Evolutionary conservation across 2,329 filamentous ascomycete genomes (phyloP).

Genomic region (Microdochium bolleyi): DNA sequence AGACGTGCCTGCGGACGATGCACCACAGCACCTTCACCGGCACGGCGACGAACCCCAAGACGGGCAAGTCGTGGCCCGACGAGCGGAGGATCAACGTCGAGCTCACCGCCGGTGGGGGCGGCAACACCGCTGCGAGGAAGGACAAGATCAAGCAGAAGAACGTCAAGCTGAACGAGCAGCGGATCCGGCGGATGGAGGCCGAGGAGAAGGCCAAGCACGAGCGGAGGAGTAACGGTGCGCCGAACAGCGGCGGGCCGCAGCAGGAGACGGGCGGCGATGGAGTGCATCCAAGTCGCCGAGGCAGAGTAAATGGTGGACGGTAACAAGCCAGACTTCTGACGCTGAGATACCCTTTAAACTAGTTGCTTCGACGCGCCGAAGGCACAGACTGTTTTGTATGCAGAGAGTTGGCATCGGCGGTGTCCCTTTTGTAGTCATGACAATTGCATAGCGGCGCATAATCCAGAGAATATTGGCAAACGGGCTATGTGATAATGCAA

Average conservation of each 20-base stretch:
- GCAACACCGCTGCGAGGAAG: constrained; percentile 63
- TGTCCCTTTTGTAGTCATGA: too few species aligned
- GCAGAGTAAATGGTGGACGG: constrained; percentile 10
- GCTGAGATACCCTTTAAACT: too few species aligned
- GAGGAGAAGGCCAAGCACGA: constrained; percentile 32
- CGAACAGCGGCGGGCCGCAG: constrained; percentile 16
- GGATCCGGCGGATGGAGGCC: constrained; percentile 35
- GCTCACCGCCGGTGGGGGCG: constrained; percentile 83
- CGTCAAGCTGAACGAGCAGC: constrained; percentile 66
- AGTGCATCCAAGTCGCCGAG: constrained; percentile 46
- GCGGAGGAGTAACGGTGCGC: constrained; percentile 17
- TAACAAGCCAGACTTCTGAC: not conserved
- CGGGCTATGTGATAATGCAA: too few species aligned
- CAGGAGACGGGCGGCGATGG: constrained; percentile 13
- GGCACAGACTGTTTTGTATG: too few species aligned
- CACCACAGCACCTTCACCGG: constrained; percentile 70
- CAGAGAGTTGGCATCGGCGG: too few species aligned
- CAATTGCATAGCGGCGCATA: too few species aligned
- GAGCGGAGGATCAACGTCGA: constrained; percentile 85
- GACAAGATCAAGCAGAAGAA: constrained; percentile 83
- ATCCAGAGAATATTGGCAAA: too few species aligned
- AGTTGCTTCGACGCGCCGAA: too few species aligned
- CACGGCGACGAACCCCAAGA: constrained; percentile 16
- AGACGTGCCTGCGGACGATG: constrained; percentile 83
- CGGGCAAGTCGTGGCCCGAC: constrained; percentile 30